phyloP scores from a whole-genome alignment of 2,329 filamentous ascomycete genomes.

The Arthroderma sp. region DNA sequence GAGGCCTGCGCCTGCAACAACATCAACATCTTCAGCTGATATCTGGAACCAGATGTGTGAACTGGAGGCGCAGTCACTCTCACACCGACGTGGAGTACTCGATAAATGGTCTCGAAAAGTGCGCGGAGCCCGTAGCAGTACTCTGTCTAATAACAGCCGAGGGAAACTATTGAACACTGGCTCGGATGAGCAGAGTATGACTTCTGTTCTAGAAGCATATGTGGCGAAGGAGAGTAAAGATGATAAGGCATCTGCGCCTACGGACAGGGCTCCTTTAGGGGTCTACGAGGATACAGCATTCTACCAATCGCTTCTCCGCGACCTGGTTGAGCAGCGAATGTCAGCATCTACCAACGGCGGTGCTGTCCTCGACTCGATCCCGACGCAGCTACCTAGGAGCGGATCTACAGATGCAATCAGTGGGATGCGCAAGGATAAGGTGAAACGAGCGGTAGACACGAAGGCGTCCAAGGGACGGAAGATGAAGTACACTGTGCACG shows the following conservation, averaged over 20 bases:
- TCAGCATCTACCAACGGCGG: slow-evolving; percentile 41
- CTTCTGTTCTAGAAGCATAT: slow-evolving; percentile 34
- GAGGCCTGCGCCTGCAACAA: slow-evolving; percentile 38
- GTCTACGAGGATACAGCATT: slow-evolving; percentile 93
- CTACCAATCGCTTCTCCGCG: slow-evolving; percentile 84
- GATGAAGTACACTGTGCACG: slow-evolving; percentile 85
- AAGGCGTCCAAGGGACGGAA: slow-evolving; percentile 93
- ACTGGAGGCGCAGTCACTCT: slow-evolving; percentile 48
- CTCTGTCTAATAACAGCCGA: slow-evolving; percentile 38
- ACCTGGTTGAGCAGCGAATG: slow-evolving; percentile 80
- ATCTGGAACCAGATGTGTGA: slow-evolving; percentile 62
- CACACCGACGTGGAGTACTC: slow-evolving; percentile 58
- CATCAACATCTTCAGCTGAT: slow-evolving; percentile 45
- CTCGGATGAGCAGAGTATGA: slow-evolving; percentile 41
- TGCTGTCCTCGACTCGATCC: slow-evolving; percentile 23
- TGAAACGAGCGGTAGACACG: slow-evolving; percentile 74
- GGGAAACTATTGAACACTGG: slow-evolving; percentile 50
- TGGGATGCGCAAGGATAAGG: slow-evolving; percentile 46
- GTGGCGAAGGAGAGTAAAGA: slow-evolving; percentile 31
- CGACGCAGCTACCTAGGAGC: slow-evolving; percentile 27
- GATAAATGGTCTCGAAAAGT: slow-evolving; percentile 87
- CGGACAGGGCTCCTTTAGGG: slow-evolving; percentile 33
- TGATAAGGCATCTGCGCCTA: slow-evolving; percentile 3
- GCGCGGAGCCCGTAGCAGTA: slow-evolving; percentile 37
- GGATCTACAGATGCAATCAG: slow-evolving; percentile 28